Conservation (phyloP, 371 early-diverging fungal genomes). For the Astathelohania contejeani region DNA sequence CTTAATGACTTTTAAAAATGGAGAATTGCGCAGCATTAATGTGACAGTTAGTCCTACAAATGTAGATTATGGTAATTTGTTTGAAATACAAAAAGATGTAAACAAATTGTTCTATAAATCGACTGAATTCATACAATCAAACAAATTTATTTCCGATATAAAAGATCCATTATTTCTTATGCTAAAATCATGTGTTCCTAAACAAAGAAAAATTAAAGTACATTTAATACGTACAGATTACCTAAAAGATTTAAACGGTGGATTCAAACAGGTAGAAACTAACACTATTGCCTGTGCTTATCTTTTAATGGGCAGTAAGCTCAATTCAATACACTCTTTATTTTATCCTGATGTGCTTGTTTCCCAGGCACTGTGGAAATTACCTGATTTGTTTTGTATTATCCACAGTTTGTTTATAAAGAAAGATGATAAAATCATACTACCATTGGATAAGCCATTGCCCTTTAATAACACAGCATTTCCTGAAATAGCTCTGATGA, state of each 20-base stretch:
- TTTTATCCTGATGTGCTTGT: slow-evolving; percentile 2
- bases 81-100: no score
- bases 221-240: slow-evolving; percentile 29
- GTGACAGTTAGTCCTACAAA: neutral
- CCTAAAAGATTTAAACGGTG: slow-evolving; percentile 9
- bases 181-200: neutral
- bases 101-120: no score
- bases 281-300: slow-evolving; percentile 32
- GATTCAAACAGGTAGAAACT: slow-evolving; percentile 37
- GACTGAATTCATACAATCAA: no score
- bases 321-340: slow-evolving; percentile 18
- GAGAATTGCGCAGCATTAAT: neutral
- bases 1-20: neutral
- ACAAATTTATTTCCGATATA: neutral
- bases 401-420: slow-evolving; percentile 1
- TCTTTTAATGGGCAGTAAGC: slow-evolving; percentile 8
- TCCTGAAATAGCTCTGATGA: no score
- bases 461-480: no score
- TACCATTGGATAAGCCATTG: slow-evolving; percentile 4
- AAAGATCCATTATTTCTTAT: neutral
- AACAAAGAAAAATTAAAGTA: slow-evolving; percentile 1
- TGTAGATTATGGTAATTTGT: neutral
- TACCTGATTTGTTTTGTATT: slow-evolving; percentile 1
- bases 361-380: slow-evolving; percentile 14
- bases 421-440: slow-evolving; percentile 6